These are phyloP conservation scores for Lonicera japonica DNA, from an alignment of 129 eudicot genomes.

Conservation along the genomic window DNA sequence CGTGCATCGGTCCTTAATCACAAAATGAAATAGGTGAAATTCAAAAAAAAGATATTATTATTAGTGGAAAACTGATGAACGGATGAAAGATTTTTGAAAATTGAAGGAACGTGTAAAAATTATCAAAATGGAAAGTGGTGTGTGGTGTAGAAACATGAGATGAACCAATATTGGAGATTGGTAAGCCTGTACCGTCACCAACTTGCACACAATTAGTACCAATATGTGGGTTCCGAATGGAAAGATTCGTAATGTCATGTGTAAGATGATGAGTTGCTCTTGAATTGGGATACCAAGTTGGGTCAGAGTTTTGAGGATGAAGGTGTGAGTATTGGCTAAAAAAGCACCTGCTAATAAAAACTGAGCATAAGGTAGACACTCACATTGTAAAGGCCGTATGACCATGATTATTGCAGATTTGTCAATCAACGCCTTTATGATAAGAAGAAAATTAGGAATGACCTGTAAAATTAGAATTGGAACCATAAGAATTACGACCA, in stretches of 20 bases:
- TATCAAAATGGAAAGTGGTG: too few relatives aligned
- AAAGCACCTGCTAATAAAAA: background rate
- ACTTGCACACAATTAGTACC: background rate
- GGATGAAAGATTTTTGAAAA: too few relatives aligned
- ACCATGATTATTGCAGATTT: background rate
- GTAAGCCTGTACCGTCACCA: background rate
- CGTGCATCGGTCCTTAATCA: too few relatives aligned
- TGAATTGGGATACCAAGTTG: background rate
- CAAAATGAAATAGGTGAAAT: too few relatives aligned
- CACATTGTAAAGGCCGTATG: background rate
- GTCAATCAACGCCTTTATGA: background rate
- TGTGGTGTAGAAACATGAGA: too few relatives aligned
- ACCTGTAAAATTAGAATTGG: too few relatives aligned
- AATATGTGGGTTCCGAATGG: too few relatives aligned
- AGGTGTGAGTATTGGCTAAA: background rate
- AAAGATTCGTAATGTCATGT: background rate
- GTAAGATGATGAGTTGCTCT: background rate
- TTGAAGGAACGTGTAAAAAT: too few relatives aligned
- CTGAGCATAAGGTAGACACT: background rate
- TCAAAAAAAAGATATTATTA: too few relatives aligned
- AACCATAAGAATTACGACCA: background rate
- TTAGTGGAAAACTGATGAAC: too few relatives aligned
- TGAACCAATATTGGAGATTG: background rate
- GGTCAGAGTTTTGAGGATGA: background rate
- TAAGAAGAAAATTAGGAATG: background rate